Base-by-base conservation (phyloP, 208 protist genomes). In the Acanthamoeba sp. region DNA sequence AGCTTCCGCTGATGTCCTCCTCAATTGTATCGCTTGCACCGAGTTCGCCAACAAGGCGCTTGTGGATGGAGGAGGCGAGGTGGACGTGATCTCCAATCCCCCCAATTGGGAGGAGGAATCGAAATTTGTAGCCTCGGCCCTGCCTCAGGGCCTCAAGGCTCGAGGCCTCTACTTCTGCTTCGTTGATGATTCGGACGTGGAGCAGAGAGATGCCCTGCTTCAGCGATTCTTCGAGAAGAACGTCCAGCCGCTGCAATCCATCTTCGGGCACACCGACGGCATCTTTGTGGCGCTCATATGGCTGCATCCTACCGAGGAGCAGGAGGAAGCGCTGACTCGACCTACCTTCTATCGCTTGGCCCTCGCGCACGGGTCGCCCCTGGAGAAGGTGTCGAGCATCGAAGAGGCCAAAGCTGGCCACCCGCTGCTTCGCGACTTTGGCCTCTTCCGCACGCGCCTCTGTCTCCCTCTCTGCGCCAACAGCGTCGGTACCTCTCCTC, bases 41-140 rank as follows among this genome's bases (percentile, higher is more conserved):
- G 40, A 84, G 55, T 84, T 84, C 42, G 76, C n/a, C 18, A 55
- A 84, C 76, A 55, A 55, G 76, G 42, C 50, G 40, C 0, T 16
- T 22, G 76, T 55, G 40, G 42, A 45, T 18, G 12, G 7, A 38
- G 29, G 34, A 24, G 34, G 29, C 32, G 20, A 38, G 7, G 76
- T 27, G 42, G 76, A 84, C n/a, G 40, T 84, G 20, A 4, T 84
- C 6, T 5, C 34, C 5, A 84, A 84, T 55, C 40, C 34, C 1
- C 76, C 76, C 14, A 45, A 55, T 34, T 84, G 76, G 76, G 76
- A 84, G 24, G 76, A 84, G n/a, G 76, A 84, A 34, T 24, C 76
- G 27, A 45, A 32, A 32, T 84, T 84, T 14, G 22, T 84, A 7
- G 24, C 76, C 6, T 84, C 76, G 7, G 36, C 38, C n/a, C 42